Conservation (phyloP, 768 basidiomycete genomes). For the Boletus fagicola region DNA sequence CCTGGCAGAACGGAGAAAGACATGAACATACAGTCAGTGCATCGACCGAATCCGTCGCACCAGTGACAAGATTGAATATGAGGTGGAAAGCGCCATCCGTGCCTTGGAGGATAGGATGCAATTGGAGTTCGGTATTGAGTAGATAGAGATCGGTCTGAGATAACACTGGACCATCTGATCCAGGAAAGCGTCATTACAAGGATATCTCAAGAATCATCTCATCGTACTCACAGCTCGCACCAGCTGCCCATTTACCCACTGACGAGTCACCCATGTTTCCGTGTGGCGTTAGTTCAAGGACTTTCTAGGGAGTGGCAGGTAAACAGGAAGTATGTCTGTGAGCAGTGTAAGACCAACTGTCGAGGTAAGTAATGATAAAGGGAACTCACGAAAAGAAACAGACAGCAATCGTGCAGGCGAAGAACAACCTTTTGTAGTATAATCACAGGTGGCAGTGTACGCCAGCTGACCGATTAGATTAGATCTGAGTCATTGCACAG, state of each 20-base stretch:
- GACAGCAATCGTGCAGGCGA: conserved; percentile 1
- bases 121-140: conserved; percentile 62
- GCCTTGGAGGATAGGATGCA: conserved; percentile 71
- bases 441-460: conserved; percentile 28
- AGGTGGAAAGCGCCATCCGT: conserved; percentile 53
- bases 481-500: conserved; percentile 23
- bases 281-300: conserved; percentile 1
- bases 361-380: neutral
- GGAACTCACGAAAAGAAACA: neutral
- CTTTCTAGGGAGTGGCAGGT: neutral
- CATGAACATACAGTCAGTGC: neutral
- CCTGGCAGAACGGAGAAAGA: conserved; percentile 35
- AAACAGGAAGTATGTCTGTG: neutral
- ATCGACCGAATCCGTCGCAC: conserved; percentile 34
- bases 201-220: neutral
- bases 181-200: neutral
- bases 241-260: conserved; percentile 36
- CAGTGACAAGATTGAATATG: conserved; percentile 68
- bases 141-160: conserved; percentile 81
- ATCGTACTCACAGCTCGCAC: conserved; percentile 34
- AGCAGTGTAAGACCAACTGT: neutral
- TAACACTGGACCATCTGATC: conserved; percentile 72
- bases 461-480: conserved; percentile 18
- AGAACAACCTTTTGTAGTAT: conserved; percentile 6
- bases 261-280: conserved; percentile 28